These are phyloP conservation scores for Kodamaea restingae DNA, from an alignment of 805 yeast genomes.

Conservation along the genomic window DNA sequence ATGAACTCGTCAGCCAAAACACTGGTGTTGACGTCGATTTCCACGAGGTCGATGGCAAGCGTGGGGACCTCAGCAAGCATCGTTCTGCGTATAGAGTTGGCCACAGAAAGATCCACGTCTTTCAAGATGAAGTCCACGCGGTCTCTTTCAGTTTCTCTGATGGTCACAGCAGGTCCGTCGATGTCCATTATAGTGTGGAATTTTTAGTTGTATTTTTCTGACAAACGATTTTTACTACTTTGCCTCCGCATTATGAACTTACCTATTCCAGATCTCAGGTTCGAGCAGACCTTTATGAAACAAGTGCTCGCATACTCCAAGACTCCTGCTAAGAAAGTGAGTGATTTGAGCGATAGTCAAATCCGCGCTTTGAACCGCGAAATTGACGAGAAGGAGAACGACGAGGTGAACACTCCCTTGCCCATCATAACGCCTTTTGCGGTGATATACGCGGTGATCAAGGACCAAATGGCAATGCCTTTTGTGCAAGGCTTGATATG, in stretches of 20 bases:
- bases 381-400: conserved; percentile 9
- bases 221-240: background rate
- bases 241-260: conserved; percentile 1
- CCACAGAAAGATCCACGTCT: conserved; percentile 84
- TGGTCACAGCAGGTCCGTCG: conserved; percentile 76
- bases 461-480: conserved; percentile 53
- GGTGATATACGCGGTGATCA: conserved; percentile 45
- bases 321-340: conserved; percentile 5
- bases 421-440: conserved; percentile 42
- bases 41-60: conserved; percentile 92
- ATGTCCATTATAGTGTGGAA: conserved; percentile 20
- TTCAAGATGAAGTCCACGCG: conserved; percentile 86
- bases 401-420: conserved; percentile 19
- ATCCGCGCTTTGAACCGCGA: conserved; percentile 10
- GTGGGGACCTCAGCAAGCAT: conserved; percentile 98
- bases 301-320: conserved; percentile 28
- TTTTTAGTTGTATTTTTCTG: background rate
- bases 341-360: conserved; percentile 11
- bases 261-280: conserved; percentile 58
- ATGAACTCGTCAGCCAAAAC: conserved; percentile 96
- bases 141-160: conserved; percentile 80
- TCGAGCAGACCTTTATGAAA: conserved; percentile 55
- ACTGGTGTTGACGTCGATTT: conserved; percentile 86
- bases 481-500: conserved; percentile 49
- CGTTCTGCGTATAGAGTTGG: conserved; percentile 86